phyloP scores from a whole-genome alignment of 208 protist genomes.

The Jaenimonas drosophilae region DNA sequence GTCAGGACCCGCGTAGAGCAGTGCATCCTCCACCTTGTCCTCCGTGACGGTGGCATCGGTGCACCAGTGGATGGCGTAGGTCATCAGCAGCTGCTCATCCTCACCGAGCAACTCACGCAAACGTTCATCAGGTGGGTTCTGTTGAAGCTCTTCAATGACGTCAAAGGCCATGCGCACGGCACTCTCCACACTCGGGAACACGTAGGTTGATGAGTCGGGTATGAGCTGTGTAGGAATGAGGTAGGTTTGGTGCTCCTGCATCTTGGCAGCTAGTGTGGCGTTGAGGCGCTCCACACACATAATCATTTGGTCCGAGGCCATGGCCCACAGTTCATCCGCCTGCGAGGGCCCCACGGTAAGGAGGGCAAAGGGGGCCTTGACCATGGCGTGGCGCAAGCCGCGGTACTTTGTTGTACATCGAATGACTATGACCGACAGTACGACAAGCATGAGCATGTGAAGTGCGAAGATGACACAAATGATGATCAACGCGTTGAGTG shows the following conservation, averaged over 20 bases:
- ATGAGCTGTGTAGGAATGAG: constrained; percentile 9
- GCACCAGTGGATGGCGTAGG: constrained; percentile 20
- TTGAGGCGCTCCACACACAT: constrained; percentile 5
- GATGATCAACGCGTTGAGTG: constrained; percentile 11
- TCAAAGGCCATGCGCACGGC: constrained; percentile 11
- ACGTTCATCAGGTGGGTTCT: constrained; percentile 8
- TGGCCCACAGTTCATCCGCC: constrained; percentile 13
- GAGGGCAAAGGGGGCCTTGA: constrained; percentile 16
- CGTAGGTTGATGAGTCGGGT: constrained; percentile 13
- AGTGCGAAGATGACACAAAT: constrained; percentile 19
- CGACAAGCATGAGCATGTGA: constrained; percentile 18
- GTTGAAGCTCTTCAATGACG: constrained; percentile 11
- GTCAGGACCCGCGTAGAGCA: constrained; percentile 20
- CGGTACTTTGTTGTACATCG: constrained; percentile 6
- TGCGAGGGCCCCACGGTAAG: constrained; percentile 10
- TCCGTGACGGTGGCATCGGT: constrained; percentile 11
- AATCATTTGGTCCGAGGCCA: constrained; percentile 11
- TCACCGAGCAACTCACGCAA: constrained; percentile 12
- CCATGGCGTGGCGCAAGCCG: constrained; percentile 8
- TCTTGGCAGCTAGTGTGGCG: constrained; percentile 1
- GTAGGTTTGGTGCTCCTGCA: constrained; percentile 9
- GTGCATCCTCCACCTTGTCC: constrained; percentile 4
- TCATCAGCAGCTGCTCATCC: constrained; percentile 9
- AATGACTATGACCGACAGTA: constrained; percentile 14
- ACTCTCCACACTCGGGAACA: constrained; percentile 8